Base-by-base conservation (phyloP, 257 asterid genomes). In the Solanum sitiens region DNA sequence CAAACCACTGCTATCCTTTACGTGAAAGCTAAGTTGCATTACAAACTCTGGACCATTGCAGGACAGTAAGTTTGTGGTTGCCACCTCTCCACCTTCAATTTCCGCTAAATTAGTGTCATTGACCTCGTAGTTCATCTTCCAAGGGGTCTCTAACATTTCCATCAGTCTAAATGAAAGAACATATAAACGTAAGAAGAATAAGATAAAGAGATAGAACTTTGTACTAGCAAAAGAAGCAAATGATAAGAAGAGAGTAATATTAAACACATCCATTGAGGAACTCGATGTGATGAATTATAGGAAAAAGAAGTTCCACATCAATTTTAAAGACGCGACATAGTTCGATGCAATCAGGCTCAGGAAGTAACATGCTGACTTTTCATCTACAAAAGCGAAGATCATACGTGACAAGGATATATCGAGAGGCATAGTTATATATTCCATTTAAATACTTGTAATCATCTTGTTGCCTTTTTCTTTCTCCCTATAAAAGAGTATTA, bases 81-180 rank as follows among this genome's bases (percentile, higher is more conserved):
- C 97, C 33, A 92, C 95, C 89, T 94, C 98, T 53, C 98, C 98
- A 21, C 93, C 91, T 42, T 59, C 84, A 71, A 94, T 68, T 87
- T 86, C 95, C 0, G 94, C 93, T 88, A 95, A 93, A 74, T 94
- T 87, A 42, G 23, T 25, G 86, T 89, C 94, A 87, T 94, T 95
- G 89, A 95, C 98, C 98, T 47, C n/a, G n/a, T n/a, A n/a, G n/a
- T n/a, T n/a, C n/a, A n/a, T n/a, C n/a, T n/a, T n/a, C n/a, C n/a
- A n/a, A n/a, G n/a, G n/a, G n/a, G n/a, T n/a, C n/a, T n/a, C n/a
- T n/a, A n/a, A n/a, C n/a, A n/a, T n/a, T n/a, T n/a, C n/a, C n/a
- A n/a, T n/a, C n/a, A n/a, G n/a, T n/a, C n/a, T n/a, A n/a, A n/a
- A n/a, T n/a, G n/a, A n/a, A n/a, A n/a, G n/a, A n/a, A n/a, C n/a